phyloP scores from a whole-genome alignment of 441 rosid species.

The Bocquillonia castaneifolia region DNA sequence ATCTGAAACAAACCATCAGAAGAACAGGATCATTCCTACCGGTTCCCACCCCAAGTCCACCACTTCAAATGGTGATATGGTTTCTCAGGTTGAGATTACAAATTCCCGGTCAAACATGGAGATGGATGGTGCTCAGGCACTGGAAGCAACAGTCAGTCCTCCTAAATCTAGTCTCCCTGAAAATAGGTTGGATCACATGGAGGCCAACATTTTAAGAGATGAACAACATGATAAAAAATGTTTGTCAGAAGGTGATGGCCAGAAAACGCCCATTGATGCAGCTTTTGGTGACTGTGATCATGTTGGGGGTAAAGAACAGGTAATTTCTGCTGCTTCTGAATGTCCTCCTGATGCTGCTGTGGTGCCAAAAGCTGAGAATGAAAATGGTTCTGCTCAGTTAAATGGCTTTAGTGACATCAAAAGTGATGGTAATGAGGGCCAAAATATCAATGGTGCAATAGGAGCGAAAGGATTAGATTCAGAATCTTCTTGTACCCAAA shows the following conservation, averaged over 20 bases:
- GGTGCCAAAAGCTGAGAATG: conserved; percentile 36
- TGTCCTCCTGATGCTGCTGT: conserved; percentile 36
- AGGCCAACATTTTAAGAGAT: conserved; percentile 33
- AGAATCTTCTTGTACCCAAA: conserved; percentile 63
- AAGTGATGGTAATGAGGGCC: conserved; percentile 42
- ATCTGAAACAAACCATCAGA: conserved; percentile 54
- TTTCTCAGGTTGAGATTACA: conserved; percentile 39
- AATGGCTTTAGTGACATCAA: conserved; percentile 43
- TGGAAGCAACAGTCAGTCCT: conserved; percentile 31
- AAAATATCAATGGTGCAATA: conserved; percentile 33
- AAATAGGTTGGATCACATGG: conserved; percentile 40
- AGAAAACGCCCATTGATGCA: conserved; percentile 27
- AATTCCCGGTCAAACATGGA: conserved; percentile 45
- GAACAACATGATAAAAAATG: conserved; percentile 26
- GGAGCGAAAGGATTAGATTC: conserved; percentile 53
- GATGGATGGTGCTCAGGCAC: conserved; percentile 44
- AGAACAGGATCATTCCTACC: conserved; percentile 47
- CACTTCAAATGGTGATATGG: conserved; percentile 58
- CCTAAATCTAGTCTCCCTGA: conserved; percentile 36
- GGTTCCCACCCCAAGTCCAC: conserved; percentile 38
- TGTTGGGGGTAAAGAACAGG: conserved; percentile 41
- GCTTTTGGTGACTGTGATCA: conserved; percentile 36
- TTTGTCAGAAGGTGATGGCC: conserved; percentile 33
- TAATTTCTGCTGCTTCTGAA: conserved; percentile 38
- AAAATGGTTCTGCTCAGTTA: conserved; percentile 33